Base-by-base conservation (phyloP, 73 alveolate genomes). In the Paramecium primaurelia region DNA sequence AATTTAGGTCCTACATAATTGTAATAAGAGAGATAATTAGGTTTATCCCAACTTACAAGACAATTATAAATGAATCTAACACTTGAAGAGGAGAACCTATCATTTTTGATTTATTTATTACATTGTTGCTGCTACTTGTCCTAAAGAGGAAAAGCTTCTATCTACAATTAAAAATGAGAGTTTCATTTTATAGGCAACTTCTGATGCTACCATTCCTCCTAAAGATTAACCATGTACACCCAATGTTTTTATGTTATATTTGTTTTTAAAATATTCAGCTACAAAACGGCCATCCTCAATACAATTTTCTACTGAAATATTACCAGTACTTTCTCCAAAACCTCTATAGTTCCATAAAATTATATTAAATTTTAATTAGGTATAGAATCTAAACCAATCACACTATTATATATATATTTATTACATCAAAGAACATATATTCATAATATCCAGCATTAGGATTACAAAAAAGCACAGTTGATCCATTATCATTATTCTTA, bases 401-500 rank as follows among this genome's bases (percentile, higher is more conserved):
- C 93, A 90, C 93, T 95, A 94, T 83, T 58, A 12, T 25, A 64
- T 4, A 32, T 58, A 64, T 49, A 51, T 20, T 7, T 16, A 77
- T 14, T 80, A 80, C 91, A 80, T 80, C 91, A 26, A 18, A 95
- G 20, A 26, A 54, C 51, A 92, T 32, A 84, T 93, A 95, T 89
- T 96, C 98, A 44, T 93, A 96, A 58, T 38, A 85, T 36, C 96
- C 93, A 36, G 95, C 98, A 92, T 96, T 96, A 1, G 98, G 98
- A 85, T 92, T 85, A 88, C 97, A 95, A 58, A 88, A 93, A 2
- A 96, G 36, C 20, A 96, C 91, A 1, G 98, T 93, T 8, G 96
- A 92, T 14, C 59, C 54, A 58, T 38, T 54, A 2, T 54, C 69
- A 54, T 54, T 54, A 54, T 54, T 18, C 14, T 54, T 54, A 16